Percentiles rank a stretch among this genome's conserved stretches.
phyloP scores from a whole-genome alignment of 2,329 filamentous ascomycete species.

The Periconia sp. region DNA sequence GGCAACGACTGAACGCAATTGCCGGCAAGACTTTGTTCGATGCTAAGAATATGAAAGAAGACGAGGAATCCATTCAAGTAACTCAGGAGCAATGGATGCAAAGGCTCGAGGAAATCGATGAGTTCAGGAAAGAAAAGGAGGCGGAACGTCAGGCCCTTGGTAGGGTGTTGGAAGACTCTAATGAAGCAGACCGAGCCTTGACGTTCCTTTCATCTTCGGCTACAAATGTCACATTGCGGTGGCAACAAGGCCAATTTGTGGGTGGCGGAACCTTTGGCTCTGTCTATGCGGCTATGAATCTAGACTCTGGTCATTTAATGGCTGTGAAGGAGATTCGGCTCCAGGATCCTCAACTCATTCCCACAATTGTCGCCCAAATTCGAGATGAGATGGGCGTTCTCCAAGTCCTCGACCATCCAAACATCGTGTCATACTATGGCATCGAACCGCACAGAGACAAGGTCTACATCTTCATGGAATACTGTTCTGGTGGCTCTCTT shows the following conservation, averaged over 20 bases:
- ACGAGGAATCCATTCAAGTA: constrained; percentile 80
- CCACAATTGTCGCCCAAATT: constrained; percentile 91
- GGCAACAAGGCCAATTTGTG: constrained; percentile 99
- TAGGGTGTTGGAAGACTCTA: constrained; percentile 89
- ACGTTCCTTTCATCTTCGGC: constrained; percentile 93
- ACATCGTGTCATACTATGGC: constrained; percentile 96
- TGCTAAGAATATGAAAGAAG: constrained; percentile 74
- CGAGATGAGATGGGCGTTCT: constrained; percentile 96
- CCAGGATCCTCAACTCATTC: constrained; percentile 95
- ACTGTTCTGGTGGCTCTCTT: constrained; percentile 92
- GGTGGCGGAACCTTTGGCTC: constrained; percentile 97
- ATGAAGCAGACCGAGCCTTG: constrained; percentile 92
- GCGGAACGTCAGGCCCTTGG: constrained; percentile 87
- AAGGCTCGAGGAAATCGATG: constrained; percentile 78
- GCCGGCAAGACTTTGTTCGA: constrained; percentile 79
- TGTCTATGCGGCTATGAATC: constrained; percentile 95
- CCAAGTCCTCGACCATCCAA: constrained; percentile 94
- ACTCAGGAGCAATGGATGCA: constrained; percentile 78
- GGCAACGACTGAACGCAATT: constrained; percentile 82
- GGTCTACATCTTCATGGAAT: constrained; percentile 99
- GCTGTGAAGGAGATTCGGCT: constrained; percentile 98
- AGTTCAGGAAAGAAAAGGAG: constrained; percentile 77
- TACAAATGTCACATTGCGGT: constrained; percentile 92
- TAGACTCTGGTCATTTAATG: constrained; percentile 96
- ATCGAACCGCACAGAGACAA: constrained; percentile 98